Percentiles rank a stretch among this genome's conserved stretches.
phyloP scores from a whole-genome alignment of 2,329 filamentous ascomycete species.

The Sarocladium kiliense region DNA sequence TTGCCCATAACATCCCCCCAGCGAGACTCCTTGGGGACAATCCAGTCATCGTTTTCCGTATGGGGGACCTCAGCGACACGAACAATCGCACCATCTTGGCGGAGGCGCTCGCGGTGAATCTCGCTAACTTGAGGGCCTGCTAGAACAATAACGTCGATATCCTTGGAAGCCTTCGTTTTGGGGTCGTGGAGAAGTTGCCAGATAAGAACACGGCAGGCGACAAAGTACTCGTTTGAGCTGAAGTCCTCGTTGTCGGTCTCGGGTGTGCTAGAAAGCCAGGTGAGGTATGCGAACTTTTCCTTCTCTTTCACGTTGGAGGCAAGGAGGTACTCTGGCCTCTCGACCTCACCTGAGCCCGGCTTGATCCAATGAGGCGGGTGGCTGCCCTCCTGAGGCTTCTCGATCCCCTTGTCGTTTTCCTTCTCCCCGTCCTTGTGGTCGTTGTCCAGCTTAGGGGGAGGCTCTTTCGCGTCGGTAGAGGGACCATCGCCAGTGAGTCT shows the following conservation, averaged over 20 bases:
- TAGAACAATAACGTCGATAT: conserved; percentile 7
- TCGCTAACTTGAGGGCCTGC: conserved; percentile 4
- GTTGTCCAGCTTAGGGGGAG: too few relatives aligned
- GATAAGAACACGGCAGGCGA: conserved; percentile 5
- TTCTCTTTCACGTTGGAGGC: background rate
- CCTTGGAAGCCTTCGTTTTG: background rate
- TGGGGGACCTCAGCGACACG: background rate
- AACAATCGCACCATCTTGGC: conserved; percentile 7
- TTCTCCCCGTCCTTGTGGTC: too few relatives aligned
- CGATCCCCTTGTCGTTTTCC: too few relatives aligned
- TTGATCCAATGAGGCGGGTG: too few relatives aligned
- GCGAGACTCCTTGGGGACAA: conserved; percentile 3
- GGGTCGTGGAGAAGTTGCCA: conserved; percentile 9
- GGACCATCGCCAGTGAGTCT: too few relatives aligned
- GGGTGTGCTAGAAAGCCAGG: conserved; percentile 3
- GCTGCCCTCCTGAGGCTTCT: too few relatives aligned
- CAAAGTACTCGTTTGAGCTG: conserved; percentile 7
- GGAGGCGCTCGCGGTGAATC: background rate
- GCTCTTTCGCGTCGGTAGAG: too few relatives aligned
- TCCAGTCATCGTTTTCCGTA: conserved; percentile 5
- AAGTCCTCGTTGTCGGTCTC: background rate
- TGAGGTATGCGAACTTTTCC: conserved; percentile 1
- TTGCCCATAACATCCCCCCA: conserved; percentile 10
- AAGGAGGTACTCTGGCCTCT: conserved; percentile 5
- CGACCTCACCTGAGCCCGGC: background rate